Base-by-base conservation (phyloP, 768 basidiomycete genomes). In the Hirschioporus abietinus region DNA sequence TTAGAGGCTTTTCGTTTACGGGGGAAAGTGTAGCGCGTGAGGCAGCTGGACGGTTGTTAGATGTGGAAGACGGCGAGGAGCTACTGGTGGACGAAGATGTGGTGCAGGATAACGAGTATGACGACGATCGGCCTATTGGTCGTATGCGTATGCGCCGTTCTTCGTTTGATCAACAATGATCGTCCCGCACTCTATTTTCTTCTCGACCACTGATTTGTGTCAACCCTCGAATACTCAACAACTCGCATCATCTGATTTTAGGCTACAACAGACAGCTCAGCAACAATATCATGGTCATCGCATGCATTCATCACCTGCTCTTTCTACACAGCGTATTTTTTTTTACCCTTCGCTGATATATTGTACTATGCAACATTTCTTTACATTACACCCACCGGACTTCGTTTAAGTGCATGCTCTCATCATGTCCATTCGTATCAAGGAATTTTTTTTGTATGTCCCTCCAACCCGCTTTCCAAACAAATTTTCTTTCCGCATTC, bases 1-100 rank as follows among this genome's bases (percentile, higher is more conserved):
- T 99, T 77, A 85, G 90, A 60, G 96, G 96, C 23, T 99, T 99
- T 82, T 96, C 92, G 8, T 93, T 89, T 74, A 88, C 87, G 63
- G 88, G 88, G 26, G 89, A 91, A 79, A 88, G 87, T 66, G 76
- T 91, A 60, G 69, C 72, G 66, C 71, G 76, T 34, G 80, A 78
- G 12, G 77, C 80, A n/a, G 77, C 78, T 64, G 82, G 82, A 7
- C 71, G 80, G 58, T 72, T 82, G 63, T 74, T 70, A 63, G 72
- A 75, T 71, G 76, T 65, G 69, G 71, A 71, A 70, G 73, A n/a
- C 42, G 71, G 64, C 24, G 72, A 76, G 66, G 70, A 64, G 26
- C 72, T 68, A 0, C 74, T 77, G 23, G 66, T 71, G 24, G 74
- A 71, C 65, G 79, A 73, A 64, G 79, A 84, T 27, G 85, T 82